Evolutionary conservation across 495 filamentous ascomycete species (phyloP).

Genomic region (Penicillium taxi): DNA sequence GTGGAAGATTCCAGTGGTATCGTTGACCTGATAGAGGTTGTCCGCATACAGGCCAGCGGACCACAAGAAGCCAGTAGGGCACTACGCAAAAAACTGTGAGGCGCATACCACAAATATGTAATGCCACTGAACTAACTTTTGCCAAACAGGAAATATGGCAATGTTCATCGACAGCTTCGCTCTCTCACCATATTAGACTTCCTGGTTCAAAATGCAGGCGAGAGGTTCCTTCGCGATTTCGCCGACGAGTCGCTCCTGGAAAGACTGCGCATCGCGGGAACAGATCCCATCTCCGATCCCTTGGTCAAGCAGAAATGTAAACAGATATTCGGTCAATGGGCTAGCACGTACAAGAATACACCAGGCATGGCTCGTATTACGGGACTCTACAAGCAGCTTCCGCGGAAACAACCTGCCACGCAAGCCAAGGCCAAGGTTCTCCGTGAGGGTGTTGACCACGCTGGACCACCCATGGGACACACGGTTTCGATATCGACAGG

Average conservation of each 20-base stretch:
- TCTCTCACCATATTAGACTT: slow-evolving; percentile 88
- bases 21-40: slow-evolving; percentile 86
- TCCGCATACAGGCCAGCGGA: slow-evolving; percentile 81
- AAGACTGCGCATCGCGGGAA: slow-evolving; percentile 78
- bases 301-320: slow-evolving; percentile 81
- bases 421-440: slow-evolving; percentile 76
- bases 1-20: slow-evolving; percentile 89
- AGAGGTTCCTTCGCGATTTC: slow-evolving; percentile 78
- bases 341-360: slow-evolving; percentile 68
- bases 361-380: slow-evolving; percentile 74
- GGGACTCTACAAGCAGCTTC: slow-evolving; percentile 71
- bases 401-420: slow-evolving; percentile 53
- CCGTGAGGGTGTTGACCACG: slow-evolving; percentile 56
- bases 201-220: slow-evolving; percentile 88
- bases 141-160: slow-evolving; percentile 75
- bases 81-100: slow-evolving; percentile 89
- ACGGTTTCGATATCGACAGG: slow-evolving; percentile 36
- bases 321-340: slow-evolving; percentile 82
- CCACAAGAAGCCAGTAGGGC: slow-evolving; percentile 87
- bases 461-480: slow-evolving; percentile 50
- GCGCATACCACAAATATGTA: slow-evolving; percentile 6
- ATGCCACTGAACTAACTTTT: slow-evolving; percentile 9
- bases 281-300: slow-evolving; percentile 74
- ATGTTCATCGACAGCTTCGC: slow-evolving; percentile 79
- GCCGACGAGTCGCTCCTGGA: slow-evolving; percentile 91